Percentiles rank a stretch among this genome's conserved stretches.
phyloP scores from a whole-genome alignment of 2,329 filamentous ascomycete species.

The Epichloe festucae region DNA sequence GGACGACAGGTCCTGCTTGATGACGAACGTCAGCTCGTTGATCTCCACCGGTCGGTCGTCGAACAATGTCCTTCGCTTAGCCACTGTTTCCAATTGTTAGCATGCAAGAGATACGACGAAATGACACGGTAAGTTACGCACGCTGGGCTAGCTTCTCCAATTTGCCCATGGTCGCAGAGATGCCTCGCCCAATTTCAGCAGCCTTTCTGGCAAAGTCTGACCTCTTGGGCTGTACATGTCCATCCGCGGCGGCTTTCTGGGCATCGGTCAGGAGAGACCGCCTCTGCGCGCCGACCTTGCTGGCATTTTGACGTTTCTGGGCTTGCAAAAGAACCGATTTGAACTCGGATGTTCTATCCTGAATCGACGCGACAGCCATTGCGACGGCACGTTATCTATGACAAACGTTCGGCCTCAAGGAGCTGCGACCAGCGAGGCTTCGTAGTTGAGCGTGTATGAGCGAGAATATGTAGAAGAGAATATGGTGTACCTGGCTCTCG shows the following conservation, averaged over 20 bases:
- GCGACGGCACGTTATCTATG: slow-evolving; percentile 8
- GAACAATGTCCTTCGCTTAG: slow-evolving; percentile 93
- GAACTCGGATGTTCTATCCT: slow-evolving; percentile 95
- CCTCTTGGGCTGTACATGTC: slow-evolving; percentile 42
- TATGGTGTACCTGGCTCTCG: background rate
- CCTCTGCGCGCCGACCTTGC: slow-evolving; percentile 66
- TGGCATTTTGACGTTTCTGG: slow-evolving; percentile 63
- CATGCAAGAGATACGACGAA: background rate
- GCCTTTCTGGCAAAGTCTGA: slow-evolving; percentile 91
- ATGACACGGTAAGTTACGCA: slow-evolving; percentile 25
- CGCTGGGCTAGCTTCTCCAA: slow-evolving; percentile 81
- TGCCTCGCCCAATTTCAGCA: slow-evolving; percentile 82
- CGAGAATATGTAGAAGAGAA: too few relatives aligned
- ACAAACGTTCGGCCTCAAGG: background rate
- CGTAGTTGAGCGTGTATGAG: background rate
- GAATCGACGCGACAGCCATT: slow-evolving; percentile 65
- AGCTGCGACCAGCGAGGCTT: slow-evolving; percentile 24
- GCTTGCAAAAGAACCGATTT: slow-evolving; percentile 78
- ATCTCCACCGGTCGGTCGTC: slow-evolving; percentile 95
- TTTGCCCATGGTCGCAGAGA: slow-evolving; percentile 87
- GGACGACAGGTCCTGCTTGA: slow-evolving; percentile 87
- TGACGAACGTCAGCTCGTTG: slow-evolving; percentile 90
- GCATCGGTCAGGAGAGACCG: slow-evolving; percentile 66
- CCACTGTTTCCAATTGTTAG: slow-evolving; percentile 40
- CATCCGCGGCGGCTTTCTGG: slow-evolving; percentile 52